Evolutionary conservation across 2,329 filamentous ascomycete species (phyloP).

Genomic region (Ophiognomonia clavigignenti-juglandacearum): DNA sequence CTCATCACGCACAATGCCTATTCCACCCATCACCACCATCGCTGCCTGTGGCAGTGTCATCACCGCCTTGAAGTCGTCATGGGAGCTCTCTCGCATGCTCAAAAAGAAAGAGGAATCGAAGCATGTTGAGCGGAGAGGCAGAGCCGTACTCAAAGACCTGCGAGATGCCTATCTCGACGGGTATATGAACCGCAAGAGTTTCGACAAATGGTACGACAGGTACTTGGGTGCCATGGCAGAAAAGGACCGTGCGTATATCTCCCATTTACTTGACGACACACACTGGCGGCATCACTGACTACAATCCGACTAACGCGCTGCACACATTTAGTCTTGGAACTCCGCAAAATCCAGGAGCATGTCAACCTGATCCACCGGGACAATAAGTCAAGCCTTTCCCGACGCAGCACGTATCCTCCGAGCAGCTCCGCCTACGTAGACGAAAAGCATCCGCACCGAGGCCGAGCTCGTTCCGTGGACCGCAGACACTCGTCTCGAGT

Average conservation of each 20-base stretch:
- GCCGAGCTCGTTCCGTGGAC: conserved; percentile 10
- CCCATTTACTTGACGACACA: background rate
- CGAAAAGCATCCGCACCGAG: conserved; percentile 7
- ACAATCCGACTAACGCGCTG: background rate
- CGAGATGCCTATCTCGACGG: conserved; percentile 17
- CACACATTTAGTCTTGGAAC: conserved; percentile 4
- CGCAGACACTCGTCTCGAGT: background rate
- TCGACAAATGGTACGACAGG: conserved; percentile 24
- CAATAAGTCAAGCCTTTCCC: conserved; percentile 10
- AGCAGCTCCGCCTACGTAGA: conserved; percentile 4
- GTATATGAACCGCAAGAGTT: conserved; percentile 20
- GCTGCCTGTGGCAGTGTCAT: conserved; percentile 25
- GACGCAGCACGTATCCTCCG: conserved; percentile 10
- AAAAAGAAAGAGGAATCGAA: conserved; percentile 22
- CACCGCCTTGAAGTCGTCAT: conserved; percentile 25
- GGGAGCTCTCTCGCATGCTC: conserved; percentile 25
- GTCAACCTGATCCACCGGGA: conserved; percentile 11
- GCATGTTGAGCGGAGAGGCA: conserved; percentile 13
- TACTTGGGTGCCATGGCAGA: conserved; percentile 23
- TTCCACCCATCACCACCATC: conserved; percentile 22
- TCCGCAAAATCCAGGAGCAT: conserved; percentile 14
- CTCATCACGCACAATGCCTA: conserved; percentile 18
- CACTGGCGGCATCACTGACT: too few species aligned
- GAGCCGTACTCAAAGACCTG: conserved; percentile 12
- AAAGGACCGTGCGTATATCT: conserved; percentile 21